These are phyloP conservation scores for Lodderomyces oxycetoniae DNA, from an alignment of 1,139 yeast species.

Conservation along the genomic window DNA sequence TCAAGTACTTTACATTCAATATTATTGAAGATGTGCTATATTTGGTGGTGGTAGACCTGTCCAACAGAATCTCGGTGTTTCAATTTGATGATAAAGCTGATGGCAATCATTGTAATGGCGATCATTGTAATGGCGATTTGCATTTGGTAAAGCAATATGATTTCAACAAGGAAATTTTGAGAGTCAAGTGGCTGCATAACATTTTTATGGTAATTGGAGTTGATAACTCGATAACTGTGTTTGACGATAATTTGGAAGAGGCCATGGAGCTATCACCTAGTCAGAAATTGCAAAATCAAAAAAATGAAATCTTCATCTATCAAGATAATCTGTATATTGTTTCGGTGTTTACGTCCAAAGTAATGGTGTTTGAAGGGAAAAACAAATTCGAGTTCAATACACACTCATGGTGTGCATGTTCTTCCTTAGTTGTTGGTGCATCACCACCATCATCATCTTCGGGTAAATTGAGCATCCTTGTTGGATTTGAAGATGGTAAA, in stretches of 20 bases:
- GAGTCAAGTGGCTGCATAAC: constrained; percentile 14
- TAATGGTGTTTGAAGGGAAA: constrained; percentile 7
- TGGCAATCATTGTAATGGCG: constrained; percentile 4
- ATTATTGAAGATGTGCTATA: constrained; percentile 9
- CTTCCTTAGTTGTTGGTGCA: constrained; percentile 11
- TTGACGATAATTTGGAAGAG: constrained; percentile 4
- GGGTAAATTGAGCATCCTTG: constrained; percentile 10
- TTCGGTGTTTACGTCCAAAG: constrained; percentile 10
- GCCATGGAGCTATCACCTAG: constrained; percentile 3
- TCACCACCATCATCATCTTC: not conserved
- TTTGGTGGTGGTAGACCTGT: constrained; percentile 12
- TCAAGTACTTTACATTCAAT: constrained; percentile 29
- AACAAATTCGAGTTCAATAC: constrained; percentile 5
- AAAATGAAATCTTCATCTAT: constrained; percentile 6
- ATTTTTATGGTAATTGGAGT: constrained; percentile 7
- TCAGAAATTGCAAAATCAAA: constrained; percentile 7
- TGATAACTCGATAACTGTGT: constrained; percentile 9
- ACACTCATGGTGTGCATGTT: constrained; percentile 7
- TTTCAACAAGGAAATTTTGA: constrained; percentile 3
- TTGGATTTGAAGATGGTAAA: constrained; percentile 28
- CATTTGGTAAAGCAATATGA: constrained; percentile 4
- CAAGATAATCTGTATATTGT: constrained; percentile 5
- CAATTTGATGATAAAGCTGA: constrained; percentile 16
- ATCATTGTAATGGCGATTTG: constrained; percentile 4
- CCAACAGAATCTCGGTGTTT: constrained; percentile 19